These are phyloP conservation scores for Silene vulgaris DNA, from an alignment of 179 eudicot species.

Conservation along the genomic window DNA sequence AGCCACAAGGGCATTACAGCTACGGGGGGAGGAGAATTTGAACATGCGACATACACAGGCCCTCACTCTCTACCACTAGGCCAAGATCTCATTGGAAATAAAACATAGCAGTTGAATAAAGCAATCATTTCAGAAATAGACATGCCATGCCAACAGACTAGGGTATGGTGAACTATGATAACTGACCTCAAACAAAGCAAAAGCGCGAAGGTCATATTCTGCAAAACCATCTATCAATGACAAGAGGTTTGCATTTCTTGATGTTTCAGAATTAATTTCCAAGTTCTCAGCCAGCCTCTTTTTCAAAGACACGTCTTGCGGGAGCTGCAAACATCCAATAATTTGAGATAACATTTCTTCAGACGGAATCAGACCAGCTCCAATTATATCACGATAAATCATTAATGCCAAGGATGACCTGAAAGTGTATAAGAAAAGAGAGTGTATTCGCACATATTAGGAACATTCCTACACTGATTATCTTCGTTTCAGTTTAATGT, in stretches of 20 bases:
- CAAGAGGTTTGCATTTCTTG: slow-evolving; percentile 50
- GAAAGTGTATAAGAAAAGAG: slow-evolving; percentile 24
- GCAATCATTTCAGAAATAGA: not conserved
- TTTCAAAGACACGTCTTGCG: slow-evolving; percentile 53
- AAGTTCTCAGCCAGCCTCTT: slow-evolving; percentile 65
- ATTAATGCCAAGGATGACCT: slow-evolving; percentile 77
- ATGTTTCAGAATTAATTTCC: slow-evolving; percentile 42
- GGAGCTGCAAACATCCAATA: slow-evolving; percentile 80
- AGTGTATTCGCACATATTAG: not conserved
- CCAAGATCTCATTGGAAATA: not conserved
- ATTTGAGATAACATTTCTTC: slow-evolving; percentile 66
- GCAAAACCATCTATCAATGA: slow-evolving; percentile 87
- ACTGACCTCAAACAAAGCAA: slow-evolving; percentile 83
- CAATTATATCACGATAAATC: slow-evolving; percentile 75
- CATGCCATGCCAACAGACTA: not conserved
- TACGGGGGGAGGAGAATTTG: not conserved
- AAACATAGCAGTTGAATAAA: not conserved
- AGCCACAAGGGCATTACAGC: not conserved
- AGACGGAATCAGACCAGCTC: slow-evolving; percentile 61
- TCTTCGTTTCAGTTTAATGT: slow-evolving; percentile 3
- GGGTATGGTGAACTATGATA: not conserved
- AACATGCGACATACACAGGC: not conserved
- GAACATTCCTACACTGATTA: not conserved
- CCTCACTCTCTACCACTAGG: not conserved
- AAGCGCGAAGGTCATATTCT: slow-evolving; percentile 93